phyloP scores from a whole-genome alignment of 164 flowering plant species.

The Santalum album region DNA sequence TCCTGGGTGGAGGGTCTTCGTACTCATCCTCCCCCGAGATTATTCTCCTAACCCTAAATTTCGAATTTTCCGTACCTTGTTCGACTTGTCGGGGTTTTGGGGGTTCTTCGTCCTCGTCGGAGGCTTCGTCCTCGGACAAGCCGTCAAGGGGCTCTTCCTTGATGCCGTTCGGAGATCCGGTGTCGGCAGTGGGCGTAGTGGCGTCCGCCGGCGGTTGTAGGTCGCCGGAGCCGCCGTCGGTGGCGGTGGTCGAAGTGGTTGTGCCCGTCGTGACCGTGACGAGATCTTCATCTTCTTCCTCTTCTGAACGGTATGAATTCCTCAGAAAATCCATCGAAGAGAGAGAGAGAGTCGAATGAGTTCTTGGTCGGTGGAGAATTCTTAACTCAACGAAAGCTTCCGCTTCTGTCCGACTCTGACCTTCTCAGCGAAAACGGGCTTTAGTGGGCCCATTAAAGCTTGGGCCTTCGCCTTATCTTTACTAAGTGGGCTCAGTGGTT shows the following conservation, averaged over 20 bases:
- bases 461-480: too few species aligned
- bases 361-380: too few species aligned
- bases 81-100: neutral
- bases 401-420: too few species aligned
- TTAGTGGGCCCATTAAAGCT: too few species aligned
- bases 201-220: neutral
- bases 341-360: neutral
- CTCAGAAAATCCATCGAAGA: slow-evolving; percentile 33
- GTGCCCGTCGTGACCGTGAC: slow-evolving; percentile 2
- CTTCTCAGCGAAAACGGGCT: too few species aligned
- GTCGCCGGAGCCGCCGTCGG: neutral
- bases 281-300: slow-evolving; percentile 23
- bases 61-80: slow-evolving; percentile 11
- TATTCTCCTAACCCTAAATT: slow-evolving; percentile 19
- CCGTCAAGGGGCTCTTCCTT: slow-evolving; percentile 13
- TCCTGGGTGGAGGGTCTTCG: slow-evolving; percentile 39
- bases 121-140: neutral
- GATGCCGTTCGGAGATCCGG: slow-evolving; percentile 7
- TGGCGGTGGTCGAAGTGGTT: slow-evolving; percentile 6
- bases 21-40: slow-evolving; percentile 28
- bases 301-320: slow-evolving; percentile 38
- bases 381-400: too few species aligned
- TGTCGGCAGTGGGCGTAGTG: neutral
- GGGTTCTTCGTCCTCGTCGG: slow-evolving; percentile 24
- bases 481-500: too few species aligned